A percentile compares a stretch with the other conserved stretches of the same genome.
phyloP scores from a whole-genome alignment of 139 green algal species.

The Coccomyxa sp. region DNA sequence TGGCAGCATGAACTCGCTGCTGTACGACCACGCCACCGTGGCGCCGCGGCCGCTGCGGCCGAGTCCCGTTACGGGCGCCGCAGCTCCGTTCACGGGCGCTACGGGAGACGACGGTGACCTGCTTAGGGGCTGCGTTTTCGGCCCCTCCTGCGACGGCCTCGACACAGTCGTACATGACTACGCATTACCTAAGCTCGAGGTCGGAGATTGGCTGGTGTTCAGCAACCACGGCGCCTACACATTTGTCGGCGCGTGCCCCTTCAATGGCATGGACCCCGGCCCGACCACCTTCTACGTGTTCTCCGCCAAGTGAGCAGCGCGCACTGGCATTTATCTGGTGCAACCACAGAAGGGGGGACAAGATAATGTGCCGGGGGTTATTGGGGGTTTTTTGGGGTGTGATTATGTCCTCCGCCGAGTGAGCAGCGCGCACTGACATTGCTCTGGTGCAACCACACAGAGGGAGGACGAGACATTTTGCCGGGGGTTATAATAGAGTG shows the following conservation, averaged over 20 bases:
- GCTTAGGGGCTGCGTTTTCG: conserved; percentile 52
- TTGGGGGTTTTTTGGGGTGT: too few species aligned
- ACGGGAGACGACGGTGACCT: neutral
- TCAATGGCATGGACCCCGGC: conserved; percentile 64
- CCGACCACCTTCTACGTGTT: conserved; percentile 43
- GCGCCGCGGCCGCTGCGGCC: conserved; percentile 24
- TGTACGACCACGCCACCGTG: conserved; percentile 73
- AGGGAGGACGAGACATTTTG: too few species aligned
- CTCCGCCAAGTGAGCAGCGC: conserved; percentile 9
- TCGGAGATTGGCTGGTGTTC: conserved; percentile 94
- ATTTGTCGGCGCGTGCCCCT: conserved; percentile 74
- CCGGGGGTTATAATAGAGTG: too few species aligned
- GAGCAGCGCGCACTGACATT: neutral
- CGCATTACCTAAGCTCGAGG: conserved; percentile 26
- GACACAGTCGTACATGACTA: conserved; percentile 57
- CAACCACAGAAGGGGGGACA: too few species aligned
- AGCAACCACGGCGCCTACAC: conserved; percentile 91
- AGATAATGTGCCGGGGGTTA: too few species aligned
- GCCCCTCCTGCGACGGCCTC: conserved; percentile 83
- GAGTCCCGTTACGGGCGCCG: neutral
- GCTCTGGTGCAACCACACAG: too few species aligned
- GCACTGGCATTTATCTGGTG: too few species aligned
- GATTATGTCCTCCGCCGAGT: conserved; percentile 27
- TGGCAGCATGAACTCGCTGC: conserved; percentile 93
- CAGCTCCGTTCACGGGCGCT: conserved; percentile 37